phyloP scores from a whole-genome alignment of 176 grass and related monocot genomes.

The Cocos nucifera region DNA sequence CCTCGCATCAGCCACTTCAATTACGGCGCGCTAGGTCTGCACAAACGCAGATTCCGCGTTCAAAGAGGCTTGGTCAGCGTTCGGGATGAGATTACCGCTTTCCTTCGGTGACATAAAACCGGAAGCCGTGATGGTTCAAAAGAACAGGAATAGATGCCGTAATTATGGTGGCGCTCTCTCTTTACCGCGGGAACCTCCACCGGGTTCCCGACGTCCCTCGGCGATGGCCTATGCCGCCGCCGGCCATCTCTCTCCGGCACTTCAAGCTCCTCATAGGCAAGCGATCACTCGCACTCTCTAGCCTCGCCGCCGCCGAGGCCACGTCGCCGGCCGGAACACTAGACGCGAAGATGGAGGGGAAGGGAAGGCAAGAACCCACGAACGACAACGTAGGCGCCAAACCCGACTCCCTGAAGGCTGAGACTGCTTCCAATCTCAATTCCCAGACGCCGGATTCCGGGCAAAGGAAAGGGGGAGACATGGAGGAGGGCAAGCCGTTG shows the following conservation, averaged over 20 bases:
- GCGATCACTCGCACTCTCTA: conserved; percentile 25
- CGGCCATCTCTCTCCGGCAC: conserved; percentile 10
- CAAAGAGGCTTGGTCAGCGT: no score
- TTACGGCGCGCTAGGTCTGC: no score
- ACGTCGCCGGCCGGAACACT: not conserved
- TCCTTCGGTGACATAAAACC: not conserved
- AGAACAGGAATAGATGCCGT: not conserved
- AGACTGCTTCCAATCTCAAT: no score
- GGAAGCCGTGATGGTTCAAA: not conserved
- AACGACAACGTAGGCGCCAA: not conserved
- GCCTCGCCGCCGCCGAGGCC: conserved; percentile 14
- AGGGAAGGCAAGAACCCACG: not conserved
- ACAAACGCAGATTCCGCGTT: no score
- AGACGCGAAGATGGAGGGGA: not conserved
- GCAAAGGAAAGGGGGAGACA: not conserved
- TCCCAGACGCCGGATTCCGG: not conserved
- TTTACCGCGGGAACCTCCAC: conserved; percentile 76
- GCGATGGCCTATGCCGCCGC: no score
- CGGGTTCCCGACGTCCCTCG: conserved; percentile 19
- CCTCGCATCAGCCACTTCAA: no score
- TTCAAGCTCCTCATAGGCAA: no score
- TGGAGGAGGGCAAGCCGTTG: not conserved
- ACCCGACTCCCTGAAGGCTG: not conserved
- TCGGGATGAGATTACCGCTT: no score
- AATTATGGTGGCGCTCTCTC: conserved; percentile 54